Base-by-base conservation (phyloP, 2,329 filamentous ascomycete species). In the Paramyrothecium roridum region DNA sequence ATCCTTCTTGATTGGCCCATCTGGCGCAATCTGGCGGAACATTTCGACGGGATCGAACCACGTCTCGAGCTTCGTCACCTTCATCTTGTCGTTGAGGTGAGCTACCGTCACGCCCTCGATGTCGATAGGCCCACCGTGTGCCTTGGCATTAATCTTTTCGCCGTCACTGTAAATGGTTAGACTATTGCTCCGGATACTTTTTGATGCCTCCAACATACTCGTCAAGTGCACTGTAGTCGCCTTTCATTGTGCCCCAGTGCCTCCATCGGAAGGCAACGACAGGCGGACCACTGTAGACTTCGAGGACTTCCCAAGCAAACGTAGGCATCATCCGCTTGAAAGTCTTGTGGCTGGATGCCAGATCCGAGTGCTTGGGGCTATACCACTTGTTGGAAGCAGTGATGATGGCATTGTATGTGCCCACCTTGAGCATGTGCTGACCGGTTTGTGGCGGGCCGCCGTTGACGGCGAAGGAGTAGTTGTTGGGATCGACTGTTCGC, bases 251-350 rank as follows among this genome's bases (percentile, higher is more conserved):
- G 0, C 85, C 86, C 86, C 86, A 89, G 67, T 89, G 86, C 6
- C 86, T 75, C 86, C 86, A 89, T 61, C 81, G 78, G 67, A 88
- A 87, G 2, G 78, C 75, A 37, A 88, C 84, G 13, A 75, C 74
- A 2, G 86, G 86, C 22, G 85, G 85, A 0, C 83, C 85, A 57
- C 80, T 82, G 65, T 87, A 88, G 2, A 89, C 84, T 67, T 88
- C 86, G 17, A 87, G 66, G 1, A 89, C 85, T 70, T 89, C 86
- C 85, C 86, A 89, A 0, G 85, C 86, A 68, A 89, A 89, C 0
- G 80, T 84, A 0, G 86, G 86, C 85, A 89, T 89, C 85, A 88
- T 88, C 53, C 84, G 75, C 73, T 88, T 88, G 69, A 89, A 89
- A 0, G 83, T 84, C 76, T 88, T 88, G 74, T 89, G 86, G 64